phyloP scores from a whole-genome alignment of 1,139 yeast genomes.

The Kodamaea fungicola region DNA sequence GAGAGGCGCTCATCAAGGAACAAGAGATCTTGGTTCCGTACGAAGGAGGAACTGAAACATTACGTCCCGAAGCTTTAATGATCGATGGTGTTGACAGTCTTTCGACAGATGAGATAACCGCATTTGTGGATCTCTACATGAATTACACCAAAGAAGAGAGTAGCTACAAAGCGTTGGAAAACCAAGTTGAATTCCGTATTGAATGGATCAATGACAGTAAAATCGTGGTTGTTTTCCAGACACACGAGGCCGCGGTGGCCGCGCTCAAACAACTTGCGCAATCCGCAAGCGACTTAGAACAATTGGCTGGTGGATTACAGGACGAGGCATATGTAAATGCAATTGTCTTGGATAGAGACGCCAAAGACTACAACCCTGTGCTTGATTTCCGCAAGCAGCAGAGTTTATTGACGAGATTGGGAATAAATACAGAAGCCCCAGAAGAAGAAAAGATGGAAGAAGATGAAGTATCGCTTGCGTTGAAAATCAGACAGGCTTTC shows the following conservation, averaged over 20 bases:
- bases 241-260: slow-evolving; percentile 38
- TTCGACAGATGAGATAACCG: slow-evolving; percentile 61
- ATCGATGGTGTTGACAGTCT: slow-evolving; percentile 66
- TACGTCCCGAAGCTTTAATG: slow-evolving; percentile 50
- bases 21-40: slow-evolving; percentile 35
- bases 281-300: slow-evolving; percentile 11
- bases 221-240: slow-evolving; percentile 51
- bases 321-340: slow-evolving; percentile 19
- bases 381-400: slow-evolving; percentile 35
- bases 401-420: slow-evolving; percentile 30
- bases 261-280: slow-evolving; percentile 37
- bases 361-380: slow-evolving; percentile 37
- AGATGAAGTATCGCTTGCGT: slow-evolving; percentile 39
- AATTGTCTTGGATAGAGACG: slow-evolving; percentile 31
- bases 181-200: slow-evolving; percentile 39
- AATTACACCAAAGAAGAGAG: slow-evolving; percentile 30
- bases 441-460: slow-evolving; percentile 35
- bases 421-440: slow-evolving; percentile 18
- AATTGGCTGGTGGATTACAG: slow-evolving; percentile 7
- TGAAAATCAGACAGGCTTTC: slow-evolving; percentile 49
- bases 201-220: slow-evolving; percentile 73
- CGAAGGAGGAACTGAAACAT: slow-evolving; percentile 25
- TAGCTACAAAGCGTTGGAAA: slow-evolving; percentile 24
- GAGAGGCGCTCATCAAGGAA: slow-evolving; percentile 27
- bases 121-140: slow-evolving; percentile 49